Base-by-base conservation (phyloP, 345 rosid genomes). In the Salix suchowensis region DNA sequence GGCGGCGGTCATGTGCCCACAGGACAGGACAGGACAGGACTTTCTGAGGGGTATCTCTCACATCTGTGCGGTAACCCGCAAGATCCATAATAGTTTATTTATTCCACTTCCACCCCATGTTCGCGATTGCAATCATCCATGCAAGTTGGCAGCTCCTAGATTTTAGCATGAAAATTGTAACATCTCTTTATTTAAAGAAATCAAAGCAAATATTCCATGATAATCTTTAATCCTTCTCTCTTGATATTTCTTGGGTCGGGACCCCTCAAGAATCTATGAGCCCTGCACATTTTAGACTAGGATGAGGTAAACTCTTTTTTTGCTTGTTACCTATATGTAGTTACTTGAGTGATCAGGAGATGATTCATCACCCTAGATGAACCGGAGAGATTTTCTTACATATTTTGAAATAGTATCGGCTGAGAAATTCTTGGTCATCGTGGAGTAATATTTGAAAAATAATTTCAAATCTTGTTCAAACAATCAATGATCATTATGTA, bases 51-150 rank as follows among this genome's bases (percentile, higher is more conserved):
- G 24, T 24, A 24, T 24, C 24, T 24, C 24, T 0, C 24, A 61
- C 78, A 36, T 67, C 30, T 68, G 67, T 77, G 82, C 77, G 76
- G 85, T 32, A 65, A 68, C 85, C 81, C 81, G 80, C 81, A 18
- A 65, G 39, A 72, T 79, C 81, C 81, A 68, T 46, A 65, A 6
- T 26, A 26, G 26, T 70, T 77, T 62, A 64, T 55, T 54, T 54
- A 18, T 54, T 54, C 83, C 52, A 58, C 72, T 54, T 54, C 83
- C 52, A 58, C 72, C 75, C 70, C 44, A 72, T 75, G 67, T 71
- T 71, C 71, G 28, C 13, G 28, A 10, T 19, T 15, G 26, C 60
- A 77, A 36, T 67, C 36, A 36, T 36, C 37, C 2, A 15, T 40
- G 39, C 76, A 40, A 75, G 69, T 73, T 78, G 76, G 44, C 61